A percentile compares a stretch with the other conserved stretches of the same genome.
Conservation (phyloP, 345 rosid genomes). For the Noccaea caerulescens region DNA sequence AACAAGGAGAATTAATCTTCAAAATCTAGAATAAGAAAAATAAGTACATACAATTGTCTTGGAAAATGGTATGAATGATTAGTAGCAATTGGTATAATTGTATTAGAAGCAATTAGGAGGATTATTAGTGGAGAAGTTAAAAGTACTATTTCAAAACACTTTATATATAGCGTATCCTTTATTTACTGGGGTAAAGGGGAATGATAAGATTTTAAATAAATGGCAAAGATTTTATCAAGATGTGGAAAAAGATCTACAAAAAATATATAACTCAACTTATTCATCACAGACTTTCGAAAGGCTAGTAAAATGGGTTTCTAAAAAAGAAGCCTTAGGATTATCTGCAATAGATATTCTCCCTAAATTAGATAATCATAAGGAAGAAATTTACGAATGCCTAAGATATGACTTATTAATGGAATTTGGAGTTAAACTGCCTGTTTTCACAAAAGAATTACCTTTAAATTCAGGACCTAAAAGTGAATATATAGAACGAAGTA, state of each 20-base stretch:
- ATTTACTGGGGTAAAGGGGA: slow-evolving; percentile 1
- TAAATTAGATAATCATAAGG: background rate
- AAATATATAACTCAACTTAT: background rate
- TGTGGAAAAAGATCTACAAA: slow-evolving; percentile 1
- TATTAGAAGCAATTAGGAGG: slow-evolving; percentile 1
- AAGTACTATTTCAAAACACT: background rate
- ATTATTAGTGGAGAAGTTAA: background rate
- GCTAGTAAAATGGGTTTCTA: slow-evolving; percentile 1
- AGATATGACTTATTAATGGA: background rate
- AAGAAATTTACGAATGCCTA: slow-evolving; percentile 1
- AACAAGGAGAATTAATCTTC: slow-evolving; percentile 1
- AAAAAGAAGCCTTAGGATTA: slow-evolving; percentile 1
- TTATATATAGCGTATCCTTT: background rate
- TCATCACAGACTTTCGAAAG: slow-evolving; percentile 1
- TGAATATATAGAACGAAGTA: background rate
- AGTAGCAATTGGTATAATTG: slow-evolving; percentile 1
- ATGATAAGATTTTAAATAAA: background rate
- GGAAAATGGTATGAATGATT: slow-evolving; percentile 1
- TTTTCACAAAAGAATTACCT: background rate
- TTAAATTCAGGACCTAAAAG: slow-evolving; percentile 1
- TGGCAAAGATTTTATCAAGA: slow-evolving; percentile 1
- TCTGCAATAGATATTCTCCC: slow-evolving; percentile 1
- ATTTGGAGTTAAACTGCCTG: slow-evolving; percentile 1
- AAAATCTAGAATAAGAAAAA: background rate
- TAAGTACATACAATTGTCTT: background rate